Evolutionary conservation across 2,329 filamentous ascomycete species (phyloP), one percentile per base, ranked within the genome.

Genomic region (Trichoderma lentiforme): DNA sequence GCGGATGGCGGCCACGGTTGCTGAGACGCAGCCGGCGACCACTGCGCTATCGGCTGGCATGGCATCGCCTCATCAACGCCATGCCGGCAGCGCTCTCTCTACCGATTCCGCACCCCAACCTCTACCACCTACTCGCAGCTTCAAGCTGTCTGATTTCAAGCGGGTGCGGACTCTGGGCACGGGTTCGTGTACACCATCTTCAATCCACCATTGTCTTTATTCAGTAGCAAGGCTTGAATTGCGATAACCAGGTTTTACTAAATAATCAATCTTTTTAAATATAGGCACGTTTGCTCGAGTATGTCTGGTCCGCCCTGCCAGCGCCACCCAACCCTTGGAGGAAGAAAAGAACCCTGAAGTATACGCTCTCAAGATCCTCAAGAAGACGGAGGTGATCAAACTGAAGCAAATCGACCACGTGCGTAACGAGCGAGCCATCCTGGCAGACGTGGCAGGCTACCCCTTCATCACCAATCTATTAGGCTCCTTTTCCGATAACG

Each of bases 371-470:
- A 95, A 95, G 86, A 93, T 94, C 71, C 82, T 95, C 75, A 89
- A 92, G 74, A 91, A 91, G 79, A 86, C 88, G 70, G 87, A 91
- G 77, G 91, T 96, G 58, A 92, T 96, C 80, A 91, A 91, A 74
- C 87, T 95, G 72, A 95, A 95, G 85, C 93, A 96, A 79, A 91
- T 95, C 76, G 93, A 95, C 82, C 93, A 96, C 81, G 93, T 95
- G 70, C 91, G 92, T 73, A 93, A 95, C 82, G 93, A 96, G 85
- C 91, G 93, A 76, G 88, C 90, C 74, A 91, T 95, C 76, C 89
- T 96, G 66, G 88, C 90, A 77, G 90, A 93, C 74, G 91, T 95
- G 62, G 90, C 91, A 61, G 92, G 92, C 28, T 91, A 95, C 79
- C 93, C 93, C 28, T 96, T 95, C 82, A 95, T 96, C 79, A 95